phyloP scores from a whole-genome alignment of 805 yeast genomes.

The Myxozyma neglecta region DNA sequence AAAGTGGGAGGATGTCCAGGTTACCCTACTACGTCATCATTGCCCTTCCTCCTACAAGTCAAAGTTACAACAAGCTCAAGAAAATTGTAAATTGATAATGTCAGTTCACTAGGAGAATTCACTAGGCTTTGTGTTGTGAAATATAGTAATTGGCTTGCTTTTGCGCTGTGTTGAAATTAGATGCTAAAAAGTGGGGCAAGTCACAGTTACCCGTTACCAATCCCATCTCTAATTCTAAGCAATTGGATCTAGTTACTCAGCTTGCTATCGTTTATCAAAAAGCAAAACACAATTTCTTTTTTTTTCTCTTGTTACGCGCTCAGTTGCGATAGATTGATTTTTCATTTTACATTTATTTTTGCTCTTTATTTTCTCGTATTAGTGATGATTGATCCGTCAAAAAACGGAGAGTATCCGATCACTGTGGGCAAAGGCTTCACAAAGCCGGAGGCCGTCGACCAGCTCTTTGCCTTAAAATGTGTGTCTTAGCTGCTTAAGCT shows the following conservation, averaged over 20 bases:
- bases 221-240: background rate
- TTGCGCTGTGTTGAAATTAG: no score
- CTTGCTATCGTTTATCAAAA: no score
- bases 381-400: conserved; percentile 27
- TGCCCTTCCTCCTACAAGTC: no score
- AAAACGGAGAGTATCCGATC: conserved; percentile 23
- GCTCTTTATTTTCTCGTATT: background rate
- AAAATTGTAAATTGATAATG: no score
- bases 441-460: conserved; percentile 3
- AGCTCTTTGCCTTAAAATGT: conserved; percentile 27
- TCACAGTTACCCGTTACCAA: background rate
- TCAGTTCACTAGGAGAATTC: no score
- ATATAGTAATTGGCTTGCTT: no score
- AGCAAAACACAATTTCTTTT: background rate
- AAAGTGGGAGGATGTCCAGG: no score
- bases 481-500: background rate
- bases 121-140: no score
- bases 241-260: no score
- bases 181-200: no score
- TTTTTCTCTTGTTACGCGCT: background rate
- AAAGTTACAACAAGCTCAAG: no score
- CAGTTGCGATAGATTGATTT: background rate
- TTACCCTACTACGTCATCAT: no score
- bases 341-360: background rate
- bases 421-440: conserved; percentile 12